Evolutionary conservation across 1,284 basidiomycete genomes (phyloP).

Genomic region (Paramarasmius palmivorus): DNA sequence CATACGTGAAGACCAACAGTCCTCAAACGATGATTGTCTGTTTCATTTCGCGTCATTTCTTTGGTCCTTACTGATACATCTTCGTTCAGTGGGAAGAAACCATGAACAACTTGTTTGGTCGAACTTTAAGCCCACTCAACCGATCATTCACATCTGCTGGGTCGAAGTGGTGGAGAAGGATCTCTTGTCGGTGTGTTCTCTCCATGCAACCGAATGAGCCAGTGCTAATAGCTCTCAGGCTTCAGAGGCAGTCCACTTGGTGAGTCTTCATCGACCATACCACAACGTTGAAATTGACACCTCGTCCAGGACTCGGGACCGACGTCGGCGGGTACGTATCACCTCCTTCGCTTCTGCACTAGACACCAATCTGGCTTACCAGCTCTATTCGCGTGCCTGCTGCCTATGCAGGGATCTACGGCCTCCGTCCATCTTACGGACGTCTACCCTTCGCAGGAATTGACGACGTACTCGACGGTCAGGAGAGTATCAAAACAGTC

Average conservation of each 20-base stretch:
- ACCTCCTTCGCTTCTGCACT: too few relatives aligned
- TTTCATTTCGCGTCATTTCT: conserved; percentile 36
- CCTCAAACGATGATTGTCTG: conserved; percentile 65
- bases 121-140: conserved; percentile 56
- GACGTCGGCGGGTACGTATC: too few relatives aligned
- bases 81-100: conserved; percentile 59
- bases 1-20: conserved; percentile 70
- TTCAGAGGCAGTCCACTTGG: too few relatives aligned
- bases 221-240: too few relatives aligned
- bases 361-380: not conserved
- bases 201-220: too few relatives aligned
- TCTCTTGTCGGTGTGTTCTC: conserved; percentile 41
- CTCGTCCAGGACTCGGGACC: not conserved
- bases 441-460: conserved; percentile 60
- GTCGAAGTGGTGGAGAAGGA: conserved; percentile 63
- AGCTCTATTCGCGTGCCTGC: conserved; percentile 58
- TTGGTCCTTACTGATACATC: not conserved
- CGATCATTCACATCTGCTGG: conserved; percentile 52
- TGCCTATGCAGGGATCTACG: conserved; percentile 52
- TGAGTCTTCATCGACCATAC: too few relatives aligned
- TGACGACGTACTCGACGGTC: conserved; percentile 50
- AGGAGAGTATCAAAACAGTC: conserved; percentile 59
- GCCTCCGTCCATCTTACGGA: conserved; percentile 56
- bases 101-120: conserved; percentile 64
- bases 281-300: conserved; percentile 5